Base-by-base conservation (phyloP, 805 yeast genomes). In the Saturnispora diversa region DNA sequence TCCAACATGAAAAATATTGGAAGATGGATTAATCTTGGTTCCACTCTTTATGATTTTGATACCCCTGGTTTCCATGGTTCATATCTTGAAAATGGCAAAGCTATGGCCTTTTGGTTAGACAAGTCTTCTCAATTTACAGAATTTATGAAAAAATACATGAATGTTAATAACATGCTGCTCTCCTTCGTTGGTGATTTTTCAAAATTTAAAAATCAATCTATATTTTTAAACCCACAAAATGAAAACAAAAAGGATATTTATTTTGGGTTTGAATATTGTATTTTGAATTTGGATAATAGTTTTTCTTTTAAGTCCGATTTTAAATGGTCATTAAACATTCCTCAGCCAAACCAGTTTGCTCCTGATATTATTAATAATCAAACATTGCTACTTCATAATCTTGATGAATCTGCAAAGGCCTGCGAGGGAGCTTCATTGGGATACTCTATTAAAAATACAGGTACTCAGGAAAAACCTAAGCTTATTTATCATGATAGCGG, bases 181-280 rank as follows among this genome's bases (percentile, higher is more conserved):
- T 48, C 66, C 1, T 35, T 66, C 9, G 47, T 65, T 13, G 69
- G 72, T 3, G 26, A 37, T 22, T 7, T 43, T 17, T 9, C 17
- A 3, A 27, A 31, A 2, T 25, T 32, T 9, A 27, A 26, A 19
- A 11, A 13, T 6, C 26, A 37, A 10, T n/a, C 24, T 29, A 36
- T 42, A 34, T 30, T 47, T 13, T 8, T 8, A 5, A 23, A 32
- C 4, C 4, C 13, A 3, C 28, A 41, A 4, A 7, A 12, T 1
- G 7, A 5, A 10, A 24, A 16, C 13, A 10, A 37, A 2, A 49
- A 43, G 3, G 82, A 77, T 43, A 50, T 48, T 6, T 56, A 58
- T 48, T 77, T 69, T 51, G 64, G 62, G n/a, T 73, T 74, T 50
- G 53, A 63, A 0, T 75, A 69, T 50, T 47, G 40, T 13, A 42